Percentiles rank a stretch among this genome's conserved stretches.
phyloP scores from a whole-genome alignment of 331 rosid genomes.

The Quercus phellos region DNA sequence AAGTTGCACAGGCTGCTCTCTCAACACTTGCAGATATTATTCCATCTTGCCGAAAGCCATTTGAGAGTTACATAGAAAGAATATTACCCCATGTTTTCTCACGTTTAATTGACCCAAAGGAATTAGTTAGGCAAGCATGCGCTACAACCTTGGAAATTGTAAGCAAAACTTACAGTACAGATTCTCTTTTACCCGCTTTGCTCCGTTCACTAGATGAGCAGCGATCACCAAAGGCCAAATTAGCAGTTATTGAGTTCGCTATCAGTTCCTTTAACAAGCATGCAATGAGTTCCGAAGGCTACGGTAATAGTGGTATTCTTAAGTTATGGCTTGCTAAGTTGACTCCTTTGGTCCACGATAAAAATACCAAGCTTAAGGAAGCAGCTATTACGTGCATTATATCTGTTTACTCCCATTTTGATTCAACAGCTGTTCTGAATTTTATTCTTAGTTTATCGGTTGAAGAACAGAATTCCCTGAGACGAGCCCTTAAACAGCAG shows the following conservation, averaged over 20 bases:
- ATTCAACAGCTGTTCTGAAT: slow-evolving; percentile 77
- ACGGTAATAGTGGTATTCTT: slow-evolving; percentile 79
- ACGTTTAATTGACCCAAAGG: slow-evolving; percentile 95
- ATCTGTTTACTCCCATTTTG: slow-evolving; percentile 91
- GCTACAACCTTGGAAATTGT: slow-evolving; percentile 88
- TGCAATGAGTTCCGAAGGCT: slow-evolving; percentile 80
- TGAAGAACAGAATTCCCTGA: slow-evolving; percentile 93
- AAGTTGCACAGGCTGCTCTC: slow-evolving; percentile 99
- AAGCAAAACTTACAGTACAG: slow-evolving; percentile 73
- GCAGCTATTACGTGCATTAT: slow-evolving; percentile 92
- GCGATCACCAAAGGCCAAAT: slow-evolving; percentile 95
- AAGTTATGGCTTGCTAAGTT: slow-evolving; percentile 94
- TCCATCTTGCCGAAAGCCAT: slow-evolving; percentile 90
- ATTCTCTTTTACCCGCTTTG: slow-evolving; percentile 93
- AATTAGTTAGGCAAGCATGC: slow-evolving; percentile 89
- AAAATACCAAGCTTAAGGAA: slow-evolving; percentile 89
- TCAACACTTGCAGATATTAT: slow-evolving; percentile 88
- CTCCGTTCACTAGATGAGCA: slow-evolving; percentile 98
- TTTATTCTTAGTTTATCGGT: slow-evolving; percentile 89
- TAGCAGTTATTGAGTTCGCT: slow-evolving; percentile 94
- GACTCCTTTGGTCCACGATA: slow-evolving; percentile 85
- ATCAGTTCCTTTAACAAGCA: slow-evolving; percentile 86
- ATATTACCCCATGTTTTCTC: slow-evolving; percentile 95
- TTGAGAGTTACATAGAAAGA: slow-evolving; percentile 97
- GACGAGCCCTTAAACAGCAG: slow-evolving; percentile 90